Evolutionary conservation across 140 eudicot species (phyloP).

Genomic region (Anethum foeniculum): DNA sequence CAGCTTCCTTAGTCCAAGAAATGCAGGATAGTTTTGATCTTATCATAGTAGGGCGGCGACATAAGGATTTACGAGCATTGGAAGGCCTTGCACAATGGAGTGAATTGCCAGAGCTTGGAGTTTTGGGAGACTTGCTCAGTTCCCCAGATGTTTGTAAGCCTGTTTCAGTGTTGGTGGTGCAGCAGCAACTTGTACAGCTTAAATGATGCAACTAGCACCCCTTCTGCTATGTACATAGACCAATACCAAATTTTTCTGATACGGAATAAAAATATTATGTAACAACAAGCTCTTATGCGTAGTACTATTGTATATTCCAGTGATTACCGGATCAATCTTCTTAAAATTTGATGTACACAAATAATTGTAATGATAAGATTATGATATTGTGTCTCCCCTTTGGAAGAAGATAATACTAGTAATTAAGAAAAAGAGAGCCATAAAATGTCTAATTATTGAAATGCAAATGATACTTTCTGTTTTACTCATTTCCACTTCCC

Average conservation of each 20-base stretch:
- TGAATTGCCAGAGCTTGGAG: slow-evolving; percentile 39
- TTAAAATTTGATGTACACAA: background rate
- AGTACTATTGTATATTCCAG: background rate
- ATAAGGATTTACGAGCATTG: slow-evolving; percentile 23
- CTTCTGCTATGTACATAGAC: background rate
- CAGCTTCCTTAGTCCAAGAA: slow-evolving; percentile 19
- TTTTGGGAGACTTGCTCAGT: slow-evolving; percentile 36
- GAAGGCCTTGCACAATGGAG: slow-evolving; percentile 36
- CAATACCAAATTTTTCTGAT: background rate
- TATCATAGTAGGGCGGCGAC: slow-evolving; percentile 31
- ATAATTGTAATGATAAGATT: background rate
- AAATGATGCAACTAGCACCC: background rate
- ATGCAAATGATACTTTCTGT: no score
- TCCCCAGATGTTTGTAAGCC: slow-evolving; percentile 25
- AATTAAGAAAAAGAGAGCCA: no score
- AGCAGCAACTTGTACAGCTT: slow-evolving; percentile 29
- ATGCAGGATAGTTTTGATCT: slow-evolving; percentile 33
- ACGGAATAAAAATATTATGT: background rate
- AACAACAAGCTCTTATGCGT: background rate
- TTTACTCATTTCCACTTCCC: no score
- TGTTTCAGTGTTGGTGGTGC: slow-evolving; percentile 38
- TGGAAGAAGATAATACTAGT: background rate
- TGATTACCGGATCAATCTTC: background rate
- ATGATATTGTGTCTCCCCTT: background rate
- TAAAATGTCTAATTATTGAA: no score